Evolutionary conservation across 2,329 filamentous ascomycete genomes (phyloP), one percentile per base, ranked within the genome.

Genomic region (Aureobasidium sp.): DNA sequence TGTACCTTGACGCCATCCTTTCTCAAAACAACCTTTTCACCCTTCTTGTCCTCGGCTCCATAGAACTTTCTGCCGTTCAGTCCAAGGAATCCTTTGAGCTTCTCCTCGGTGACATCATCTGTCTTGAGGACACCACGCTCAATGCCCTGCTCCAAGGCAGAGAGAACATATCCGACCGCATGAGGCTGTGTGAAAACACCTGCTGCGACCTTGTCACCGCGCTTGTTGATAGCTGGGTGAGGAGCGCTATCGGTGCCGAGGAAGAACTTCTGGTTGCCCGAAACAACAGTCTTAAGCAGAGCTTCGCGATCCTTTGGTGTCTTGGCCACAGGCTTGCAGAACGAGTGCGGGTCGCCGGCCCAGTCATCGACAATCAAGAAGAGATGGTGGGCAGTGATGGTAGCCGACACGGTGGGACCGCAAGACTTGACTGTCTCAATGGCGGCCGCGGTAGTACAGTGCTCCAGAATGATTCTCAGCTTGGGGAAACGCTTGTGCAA

Each of bases 381-480:
- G 22, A 95, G 79, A 70, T 96, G 91, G 71, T 96, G 91, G 2
- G 90, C 89, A 0, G 91, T 96, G 67, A 96, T 91, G 11, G 89
- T 93, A 4, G 82, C 87, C 0, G 83, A 87, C 27, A 97, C 93
- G 3, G 84, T 89, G 20, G 87, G 83, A 0, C 91, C 90, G 70
- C 91, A 95, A 15, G 83, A 79, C 66, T 83, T 82, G 39, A 97
- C 92, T 0, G 90, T 87, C 65, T 88, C 84, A 5, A 96, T 80
- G 0, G 91, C 92, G 0, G 88, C 90, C 1, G 85, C 86, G 0
- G 91, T 95, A 12, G 91, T 92, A 79, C 90, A 95, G 77, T 97
- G 92, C 78, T 97, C 90, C 51, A 94, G 78, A 62, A 83, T 77
- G 65, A 82, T 81, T 56, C 80, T 82, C 45, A 95, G 79, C 22